Conservation (phyloP, 1,284 basidiomycete species). For the Moniliophthora roreri region DNA sequence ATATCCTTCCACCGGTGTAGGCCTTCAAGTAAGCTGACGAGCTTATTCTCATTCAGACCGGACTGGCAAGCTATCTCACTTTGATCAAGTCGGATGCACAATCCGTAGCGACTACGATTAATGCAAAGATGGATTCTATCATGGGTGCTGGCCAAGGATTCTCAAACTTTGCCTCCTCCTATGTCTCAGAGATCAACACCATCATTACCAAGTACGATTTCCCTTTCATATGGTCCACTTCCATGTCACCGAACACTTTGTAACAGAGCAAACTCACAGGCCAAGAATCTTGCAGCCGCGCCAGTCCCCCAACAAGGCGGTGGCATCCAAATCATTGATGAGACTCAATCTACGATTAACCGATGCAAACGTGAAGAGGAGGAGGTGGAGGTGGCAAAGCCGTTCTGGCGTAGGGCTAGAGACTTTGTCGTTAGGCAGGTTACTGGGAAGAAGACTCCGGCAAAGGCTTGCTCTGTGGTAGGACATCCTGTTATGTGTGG, state of each 20-base stretch:
- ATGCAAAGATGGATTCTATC: constrained; percentile 9
- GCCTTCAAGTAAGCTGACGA: background rate
- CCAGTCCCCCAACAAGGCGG: background rate
- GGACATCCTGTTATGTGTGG: too few relatives aligned
- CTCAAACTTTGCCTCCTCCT: background rate
- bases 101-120: constrained; percentile 5
- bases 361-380: too few relatives aligned
- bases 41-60: constrained; percentile 4
- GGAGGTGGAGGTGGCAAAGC: too few relatives aligned
- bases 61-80: constrained; percentile 7
- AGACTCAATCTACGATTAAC: too few relatives aligned
- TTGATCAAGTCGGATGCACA: constrained; percentile 5
- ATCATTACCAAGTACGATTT: background rate
- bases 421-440: too few relatives aligned
- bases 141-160: constrained; percentile 11
- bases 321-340: background rate
- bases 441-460: too few relatives aligned
- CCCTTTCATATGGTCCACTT: background rate
- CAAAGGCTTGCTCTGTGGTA: too few relatives aligned
- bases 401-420: too few relatives aligned
- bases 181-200: background rate
- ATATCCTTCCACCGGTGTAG: background rate
- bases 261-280: background rate
- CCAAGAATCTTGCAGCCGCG: background rate
- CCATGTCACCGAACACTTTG: background rate